Percentiles rank a stretch among this genome's conserved stretches.
phyloP scores from a whole-genome alignment of 805 yeast species.

The Kluyveromyces nonfermentans region DNA sequence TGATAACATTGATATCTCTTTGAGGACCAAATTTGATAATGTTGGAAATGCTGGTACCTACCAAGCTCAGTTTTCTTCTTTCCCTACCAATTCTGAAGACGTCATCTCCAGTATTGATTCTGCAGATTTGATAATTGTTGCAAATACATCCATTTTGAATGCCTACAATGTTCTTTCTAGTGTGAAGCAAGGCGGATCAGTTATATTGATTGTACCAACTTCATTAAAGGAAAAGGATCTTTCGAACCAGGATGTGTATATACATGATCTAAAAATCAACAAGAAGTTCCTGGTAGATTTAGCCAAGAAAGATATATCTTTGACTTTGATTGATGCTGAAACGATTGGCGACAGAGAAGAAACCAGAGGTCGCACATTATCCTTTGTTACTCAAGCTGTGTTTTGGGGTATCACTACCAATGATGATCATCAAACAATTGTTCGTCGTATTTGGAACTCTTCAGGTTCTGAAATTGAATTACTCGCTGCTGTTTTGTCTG shows the following conservation, averaged over 20 bases:
- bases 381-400: slow-evolving; percentile 68
- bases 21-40: slow-evolving; percentile 66
- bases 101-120: slow-evolving; percentile 35
- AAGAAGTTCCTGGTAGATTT: slow-evolving; percentile 41
- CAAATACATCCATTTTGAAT: slow-evolving; percentile 45
- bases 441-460: slow-evolving; percentile 69
- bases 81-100: slow-evolving; percentile 12
- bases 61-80: slow-evolving; percentile 51
- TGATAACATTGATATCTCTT: slow-evolving; percentile 40
- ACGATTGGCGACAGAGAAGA: slow-evolving; percentile 57
- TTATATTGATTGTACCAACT: slow-evolving; percentile 35
- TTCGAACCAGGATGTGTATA: slow-evolving; percentile 35
- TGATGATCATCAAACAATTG: slow-evolving; percentile 49
- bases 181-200: slow-evolving; percentile 45
- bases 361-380: slow-evolving; percentile 64
- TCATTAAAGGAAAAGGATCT: slow-evolving; percentile 20
- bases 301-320: slow-evolving; percentile 41
- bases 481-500: slow-evolving; percentile 60
- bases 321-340: slow-evolving; percentile 54
- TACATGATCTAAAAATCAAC: slow-evolving; percentile 42
- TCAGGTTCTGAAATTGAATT: slow-evolving; percentile 77
- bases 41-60: slow-evolving; percentile 61
- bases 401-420: slow-evolving; percentile 65
- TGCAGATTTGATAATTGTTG: slow-evolving; percentile 59
- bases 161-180: slow-evolving; percentile 55